Evolutionary conservation across 1,284 basidiomycete species (phyloP), one percentile per base, ranked within the genome.

Genomic region (Ustilago curta): DNA sequence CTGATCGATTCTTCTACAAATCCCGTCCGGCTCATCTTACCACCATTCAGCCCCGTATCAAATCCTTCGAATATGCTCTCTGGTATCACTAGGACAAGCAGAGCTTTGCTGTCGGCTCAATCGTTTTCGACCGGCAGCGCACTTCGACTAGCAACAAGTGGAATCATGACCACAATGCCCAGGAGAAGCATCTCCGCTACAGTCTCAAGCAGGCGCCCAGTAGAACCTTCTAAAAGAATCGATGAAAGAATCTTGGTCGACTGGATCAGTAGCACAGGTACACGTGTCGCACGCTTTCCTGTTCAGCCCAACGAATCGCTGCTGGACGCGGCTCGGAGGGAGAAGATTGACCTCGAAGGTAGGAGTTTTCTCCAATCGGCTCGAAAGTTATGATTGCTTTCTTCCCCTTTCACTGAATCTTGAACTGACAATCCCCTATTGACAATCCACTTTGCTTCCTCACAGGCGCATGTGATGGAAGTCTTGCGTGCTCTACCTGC

Each of bases 401-500:
- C 12, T 32, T 32, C 31, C 2, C 12, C 31, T 32, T 32, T 32
- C 31, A 12, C 31, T 8, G 11, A 4, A 2, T 7, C 31, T 8
- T 9, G 31, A 8, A 9, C 31, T 32, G 31, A n/a, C n/a, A n/a
- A n/a, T n/a, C n/a, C n/a, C n/a, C n/a, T n/a, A n/a, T n/a, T n/a
- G n/a, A n/a, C n/a, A n/a, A n/a, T n/a, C 12, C 31, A 12, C 11
- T 43, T 21, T 43, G 9, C 18, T 21, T 8, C 4, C 19, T 23
- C 29, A 35, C 49, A 51, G 49, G 21, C 8, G 49, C 49, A 16
- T 51, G 49, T 16, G 49, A 51, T 25, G 49, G 35, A 12, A 51
- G 37, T 7, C 35, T 51, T 12, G 49, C 49, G 8, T 51, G 49
- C 21, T 39, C 35, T 5, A 51, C 49, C 7, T 51, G 49, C 35